phyloP scores from a whole-genome alignment of 805 yeast species.

The Candida argentea region DNA sequence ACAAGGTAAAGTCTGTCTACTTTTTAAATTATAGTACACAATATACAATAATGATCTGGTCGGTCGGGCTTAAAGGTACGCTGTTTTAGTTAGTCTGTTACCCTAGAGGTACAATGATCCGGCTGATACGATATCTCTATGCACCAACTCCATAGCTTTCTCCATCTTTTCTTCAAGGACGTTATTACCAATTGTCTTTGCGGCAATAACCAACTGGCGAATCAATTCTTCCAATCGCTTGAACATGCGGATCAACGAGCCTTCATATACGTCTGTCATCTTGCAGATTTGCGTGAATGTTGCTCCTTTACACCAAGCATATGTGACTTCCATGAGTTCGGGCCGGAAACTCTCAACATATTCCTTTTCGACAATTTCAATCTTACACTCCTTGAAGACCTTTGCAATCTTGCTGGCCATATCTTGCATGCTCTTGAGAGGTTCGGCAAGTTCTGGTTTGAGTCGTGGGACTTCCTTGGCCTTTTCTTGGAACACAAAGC shows the following conservation, averaged over 20 bases:
- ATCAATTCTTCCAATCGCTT: slow-evolving; percentile 89
- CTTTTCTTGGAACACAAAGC: slow-evolving; percentile 95
- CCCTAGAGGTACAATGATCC: slow-evolving; percentile 71
- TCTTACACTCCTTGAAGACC: slow-evolving; percentile 78
- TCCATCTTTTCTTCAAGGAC: slow-evolving; percentile 86
- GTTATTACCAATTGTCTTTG: slow-evolving; percentile 87
- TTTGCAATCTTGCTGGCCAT: slow-evolving; percentile 90
- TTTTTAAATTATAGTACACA: too few species aligned
- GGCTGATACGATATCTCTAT: slow-evolving; percentile 94
- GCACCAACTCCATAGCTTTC: slow-evolving; percentile 72
- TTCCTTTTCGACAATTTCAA: slow-evolving; percentile 84
- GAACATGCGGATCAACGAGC: slow-evolving; percentile 89
- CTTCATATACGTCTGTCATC: slow-evolving; percentile 98
- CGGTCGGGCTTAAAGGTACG: too few species aligned
- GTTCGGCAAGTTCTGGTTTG: slow-evolving; percentile 87
- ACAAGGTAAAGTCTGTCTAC: slow-evolving; percentile 1
- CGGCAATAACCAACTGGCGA: slow-evolving; percentile 82
- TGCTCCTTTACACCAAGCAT: slow-evolving; percentile 95
- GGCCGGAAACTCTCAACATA: slow-evolving; percentile 87
- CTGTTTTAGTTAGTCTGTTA: too few species aligned
- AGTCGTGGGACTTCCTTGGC: slow-evolving; percentile 81
- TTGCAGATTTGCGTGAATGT: slow-evolving; percentile 93
- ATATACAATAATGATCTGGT: too few species aligned
- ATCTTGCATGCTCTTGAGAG: slow-evolving; percentile 76
- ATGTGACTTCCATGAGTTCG: slow-evolving; percentile 94